Evolutionary conservation across 768 basidiomycete species (phyloP), one percentile per base, ranked within the genome.

Genomic region (Suillus cothurnatus): DNA sequence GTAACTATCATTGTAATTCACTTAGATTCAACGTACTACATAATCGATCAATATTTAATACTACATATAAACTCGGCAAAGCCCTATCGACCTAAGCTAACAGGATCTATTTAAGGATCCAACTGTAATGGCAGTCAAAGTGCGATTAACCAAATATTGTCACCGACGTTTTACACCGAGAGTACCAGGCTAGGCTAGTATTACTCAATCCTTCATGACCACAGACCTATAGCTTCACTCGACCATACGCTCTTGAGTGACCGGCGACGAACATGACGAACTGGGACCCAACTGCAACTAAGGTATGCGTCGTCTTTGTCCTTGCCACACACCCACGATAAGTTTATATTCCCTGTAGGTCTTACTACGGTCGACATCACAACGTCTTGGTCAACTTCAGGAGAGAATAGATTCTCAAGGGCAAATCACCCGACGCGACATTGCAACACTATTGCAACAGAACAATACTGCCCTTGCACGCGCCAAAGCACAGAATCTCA

Each of bases 371-470:
- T 79, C 85, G 31, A 84, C 90, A 9, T 85, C 85, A 55, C 88
- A 90, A 67, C 82, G 82, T 60, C 80, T 93, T 34, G 88, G 87
- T 23, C 90, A 92, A 69, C 73, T 91, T 21, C 89, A 91, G 71
- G 86, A 88, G 67, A 86, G 85, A 74, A 85, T 88, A 65, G 89
- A 92, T 68, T 85, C 89, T 6, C 82, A 87, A 71, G 83, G 82
- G 2, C 82, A 81, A 41, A 85, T 91, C 52, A 85, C 84, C 23
- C 82, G 89, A 69, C 82, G 82, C 67, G 90, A 92, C 73, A 88
- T 93, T 64, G 86, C 89, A 6, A 87, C 84, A 15, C 76, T 89
- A 21, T 79, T 93, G 49, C 82, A 84, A 60, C 85, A 88, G 67
- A 83, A 84, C 45, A 85, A 89, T 62, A 77, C 89, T 61, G 80